phyloP scores from a whole-genome alignment of 352 stramenopile species.

The Pythium apleroticum region DNA sequence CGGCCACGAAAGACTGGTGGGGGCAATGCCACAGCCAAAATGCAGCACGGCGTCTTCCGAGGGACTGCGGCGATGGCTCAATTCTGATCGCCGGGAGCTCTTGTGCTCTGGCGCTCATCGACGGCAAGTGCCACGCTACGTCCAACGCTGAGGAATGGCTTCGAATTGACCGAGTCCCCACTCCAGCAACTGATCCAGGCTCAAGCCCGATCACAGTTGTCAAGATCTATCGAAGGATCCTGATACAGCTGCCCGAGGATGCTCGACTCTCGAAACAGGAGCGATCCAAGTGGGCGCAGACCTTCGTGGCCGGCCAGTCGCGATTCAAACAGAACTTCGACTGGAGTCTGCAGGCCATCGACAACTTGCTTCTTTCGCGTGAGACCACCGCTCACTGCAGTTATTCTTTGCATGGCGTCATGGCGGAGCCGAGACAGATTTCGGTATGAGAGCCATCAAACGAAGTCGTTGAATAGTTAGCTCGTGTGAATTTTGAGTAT shows the following conservation, averaged over 20 bases:
- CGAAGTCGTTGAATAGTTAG: too few species aligned
- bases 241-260: background rate
- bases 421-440: too few species aligned
- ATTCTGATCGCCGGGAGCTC: background rate
- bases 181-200: background rate
- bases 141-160: background rate
- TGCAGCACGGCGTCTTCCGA: background rate
- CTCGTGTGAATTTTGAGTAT: too few species aligned
- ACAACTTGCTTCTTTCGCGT: background rate
- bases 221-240: background rate
- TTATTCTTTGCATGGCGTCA: too few species aligned
- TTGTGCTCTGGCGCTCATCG: background rate
- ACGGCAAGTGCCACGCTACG: background rate
- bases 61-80: background rate
- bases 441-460: too few species aligned
- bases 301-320: background rate
- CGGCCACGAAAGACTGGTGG: background rate
- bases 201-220: background rate
- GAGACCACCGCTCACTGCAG: too few species aligned
- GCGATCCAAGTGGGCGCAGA: background rate
- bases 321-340: background rate
- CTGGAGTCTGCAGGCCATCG: background rate
- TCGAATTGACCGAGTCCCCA: background rate
- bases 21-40: background rate
- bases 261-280: background rate